Evolutionary conservation across 257 asterid genomes (phyloP), one percentile per base, ranked within the genome.

Genomic region (Lavandula angustifolia): DNA sequence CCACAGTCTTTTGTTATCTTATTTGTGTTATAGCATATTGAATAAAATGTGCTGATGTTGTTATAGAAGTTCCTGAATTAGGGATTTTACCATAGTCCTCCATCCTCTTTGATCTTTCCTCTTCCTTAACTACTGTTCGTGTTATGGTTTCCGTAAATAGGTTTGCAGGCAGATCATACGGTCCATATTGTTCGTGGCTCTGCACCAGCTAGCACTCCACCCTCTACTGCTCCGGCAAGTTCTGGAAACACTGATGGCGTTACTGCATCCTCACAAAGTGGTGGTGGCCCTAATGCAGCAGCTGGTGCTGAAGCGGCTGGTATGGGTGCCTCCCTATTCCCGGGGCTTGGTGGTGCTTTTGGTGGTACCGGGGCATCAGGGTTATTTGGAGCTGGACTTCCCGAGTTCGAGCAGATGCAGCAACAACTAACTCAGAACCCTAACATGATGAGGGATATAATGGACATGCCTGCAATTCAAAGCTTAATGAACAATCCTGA

Each of bases 121-220:
- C 60, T 58, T 50, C 33, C 13, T 66, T 50, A 73, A 62, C 68
- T 18, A 49, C 53, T 57, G 50, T 46, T 53, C 18, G 7, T 46
- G 49, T 50, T 33, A 54, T 64, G 5, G 16, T 44, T 16, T 62
- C 32, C 56, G 18, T 50, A 10, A 61, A 67, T 69, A 84, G 92
- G 85, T 56, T 69, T 85, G 63, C 85, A 85, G 73, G 83, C 80
- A 54, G 86, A 82, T 78, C 92, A 85, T 76, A 85, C 92, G 2
- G 68, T 85, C 52, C 92, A 85, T 64, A 71, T 85, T 81, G 84
- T 85, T 47, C 81, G 88, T 51, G 88, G 86, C 49, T 85, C 62
- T 74, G 79, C 82, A 49, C 74, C 88, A 68, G 73, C 79, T 60
- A 65, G 77, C 9, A 47, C 85, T 32, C 67, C 77, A 16, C 74